phyloP scores from a whole-genome alignment of 495 filamentous ascomycete species.

The Chaetomium cochliodes region DNA sequence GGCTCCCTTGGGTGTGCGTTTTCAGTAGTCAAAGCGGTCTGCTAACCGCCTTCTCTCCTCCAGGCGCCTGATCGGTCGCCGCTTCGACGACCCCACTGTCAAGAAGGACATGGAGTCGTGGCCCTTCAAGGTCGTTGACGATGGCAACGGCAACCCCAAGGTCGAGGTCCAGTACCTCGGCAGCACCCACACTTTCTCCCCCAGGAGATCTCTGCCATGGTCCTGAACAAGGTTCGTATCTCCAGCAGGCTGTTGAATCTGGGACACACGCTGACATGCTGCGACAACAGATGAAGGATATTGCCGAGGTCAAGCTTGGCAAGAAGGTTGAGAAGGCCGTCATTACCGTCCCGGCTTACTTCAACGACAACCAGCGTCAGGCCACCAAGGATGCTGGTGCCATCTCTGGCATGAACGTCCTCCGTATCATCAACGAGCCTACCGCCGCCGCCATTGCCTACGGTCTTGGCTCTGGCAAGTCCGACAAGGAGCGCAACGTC shows the following conservation, averaged over 20 bases:
- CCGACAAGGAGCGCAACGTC: constrained; percentile 94
- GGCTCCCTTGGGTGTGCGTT: background rate
- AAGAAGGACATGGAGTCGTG: constrained; percentile 98
- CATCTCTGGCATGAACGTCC: constrained; percentile 94
- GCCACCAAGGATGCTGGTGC: constrained; percentile 98
- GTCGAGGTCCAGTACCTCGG: constrained; percentile 95
- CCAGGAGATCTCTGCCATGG: constrained; percentile 97
- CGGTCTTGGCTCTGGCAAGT: constrained; percentile 91
- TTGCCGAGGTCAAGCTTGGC: constrained; percentile 93
- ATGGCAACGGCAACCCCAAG: constrained; percentile 75
- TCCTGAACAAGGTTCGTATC: constrained; percentile 71
- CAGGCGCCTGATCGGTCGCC: constrained; percentile 90
- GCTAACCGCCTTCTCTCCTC: constrained; percentile 31
- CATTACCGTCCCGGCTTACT: constrained; percentile 97
- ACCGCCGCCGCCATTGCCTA: constrained; percentile 97
- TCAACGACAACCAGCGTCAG: constrained; percentile 99
- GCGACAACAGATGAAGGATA: constrained; percentile 81
- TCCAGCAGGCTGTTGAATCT: background rate
- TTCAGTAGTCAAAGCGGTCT: background rate
- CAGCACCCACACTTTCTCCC: constrained; percentile 93
- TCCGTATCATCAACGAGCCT: constrained; percentile 99
- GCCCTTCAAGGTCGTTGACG: constrained; percentile 96
- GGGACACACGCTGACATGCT: constrained; percentile 16
- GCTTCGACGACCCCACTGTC: constrained; percentile 91
- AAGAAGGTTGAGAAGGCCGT: constrained; percentile 98